phyloP scores from a whole-genome alignment of 2,329 filamentous ascomycete species.

The Pseudocercospora musae region DNA sequence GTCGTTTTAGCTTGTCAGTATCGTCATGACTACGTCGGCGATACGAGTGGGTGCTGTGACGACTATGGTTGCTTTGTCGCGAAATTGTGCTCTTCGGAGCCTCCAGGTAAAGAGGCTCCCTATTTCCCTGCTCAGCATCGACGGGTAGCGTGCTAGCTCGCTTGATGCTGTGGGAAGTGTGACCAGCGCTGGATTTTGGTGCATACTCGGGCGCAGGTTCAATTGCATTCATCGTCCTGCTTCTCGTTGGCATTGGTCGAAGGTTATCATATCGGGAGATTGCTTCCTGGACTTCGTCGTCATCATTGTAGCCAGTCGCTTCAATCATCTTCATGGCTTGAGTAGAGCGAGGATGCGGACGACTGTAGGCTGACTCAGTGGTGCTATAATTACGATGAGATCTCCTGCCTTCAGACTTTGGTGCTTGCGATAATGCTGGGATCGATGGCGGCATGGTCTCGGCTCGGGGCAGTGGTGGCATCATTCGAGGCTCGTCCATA shows the following conservation, averaged over 20 bases:
- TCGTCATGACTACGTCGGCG: conserved; percentile 18
- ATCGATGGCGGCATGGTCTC: conserved; percentile 9
- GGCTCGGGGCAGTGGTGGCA: conserved; percentile 14
- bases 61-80: conserved; percentile 12
- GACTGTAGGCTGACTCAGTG: conserved; percentile 31
- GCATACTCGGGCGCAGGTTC: conserved; percentile 22
- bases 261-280: conserved; percentile 25
- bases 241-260: conserved; percentile 24
- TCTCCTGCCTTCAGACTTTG: conserved; percentile 14
- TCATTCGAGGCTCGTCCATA: conserved; percentile 10
- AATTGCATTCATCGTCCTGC: conserved; percentile 26
- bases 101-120: conserved; percentile 20
- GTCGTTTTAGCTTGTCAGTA: conserved; percentile 24
- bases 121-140: conserved; percentile 9
- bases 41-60: conserved; percentile 10
- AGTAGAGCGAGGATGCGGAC: conserved; percentile 22
- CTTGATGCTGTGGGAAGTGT: conserved; percentile 15
- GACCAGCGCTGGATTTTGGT: conserved; percentile 6
- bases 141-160: conserved; percentile 22
- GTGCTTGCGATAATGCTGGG: conserved; percentile 33
- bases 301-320: conserved; percentile 29
- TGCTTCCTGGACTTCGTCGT: conserved; percentile 26
- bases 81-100: conserved; percentile 20
- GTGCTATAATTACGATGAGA: conserved; percentile 31
- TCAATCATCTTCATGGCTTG: conserved; percentile 39